phyloP scores from a whole-genome alignment of 192 early-diverging fungal genomes.

The Linnemannia zychae region DNA sequence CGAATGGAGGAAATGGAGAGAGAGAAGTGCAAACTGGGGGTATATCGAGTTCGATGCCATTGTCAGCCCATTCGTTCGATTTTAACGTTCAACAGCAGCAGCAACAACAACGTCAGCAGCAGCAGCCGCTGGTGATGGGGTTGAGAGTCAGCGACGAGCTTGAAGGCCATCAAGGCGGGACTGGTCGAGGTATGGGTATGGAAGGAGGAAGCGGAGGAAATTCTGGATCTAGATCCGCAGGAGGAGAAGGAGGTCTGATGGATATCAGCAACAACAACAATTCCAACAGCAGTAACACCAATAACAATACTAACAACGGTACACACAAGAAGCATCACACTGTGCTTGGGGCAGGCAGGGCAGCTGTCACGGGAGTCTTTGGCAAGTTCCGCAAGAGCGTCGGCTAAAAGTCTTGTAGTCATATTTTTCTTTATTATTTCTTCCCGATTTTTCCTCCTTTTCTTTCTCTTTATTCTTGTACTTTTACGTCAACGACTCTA shows the following conservation, averaged over 20 bases:
- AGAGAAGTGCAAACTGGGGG: background rate
- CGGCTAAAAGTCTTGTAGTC: conserved; percentile 25
- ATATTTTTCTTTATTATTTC: background rate
- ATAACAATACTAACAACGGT: no score
- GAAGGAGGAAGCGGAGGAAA: background rate
- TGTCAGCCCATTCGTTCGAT: background rate
- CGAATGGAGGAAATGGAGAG: background rate
- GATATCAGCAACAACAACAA: background rate
- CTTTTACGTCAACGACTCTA: background rate
- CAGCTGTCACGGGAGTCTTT: conserved; percentile 43
- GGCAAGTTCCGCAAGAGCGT: conserved; percentile 52
- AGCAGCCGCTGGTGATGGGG: background rate
- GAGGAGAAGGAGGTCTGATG: background rate
- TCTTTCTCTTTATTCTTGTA: background rate
- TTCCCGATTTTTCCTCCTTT: background rate
- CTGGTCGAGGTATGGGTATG: background rate
- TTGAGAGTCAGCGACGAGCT: background rate
- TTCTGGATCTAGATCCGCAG: no score
- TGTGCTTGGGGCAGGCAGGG: conserved; percentile 37
- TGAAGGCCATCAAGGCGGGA: no score
- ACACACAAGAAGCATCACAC: conserved; percentile 43
- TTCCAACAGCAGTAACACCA: no score
- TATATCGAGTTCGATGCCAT: background rate
- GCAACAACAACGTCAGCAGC: background rate
- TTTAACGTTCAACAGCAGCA: background rate